These are phyloP conservation scores for Cryphonectria japonica DNA, from an alignment of 2,329 filamentous ascomycete species.

Conservation along the genomic window DNA sequence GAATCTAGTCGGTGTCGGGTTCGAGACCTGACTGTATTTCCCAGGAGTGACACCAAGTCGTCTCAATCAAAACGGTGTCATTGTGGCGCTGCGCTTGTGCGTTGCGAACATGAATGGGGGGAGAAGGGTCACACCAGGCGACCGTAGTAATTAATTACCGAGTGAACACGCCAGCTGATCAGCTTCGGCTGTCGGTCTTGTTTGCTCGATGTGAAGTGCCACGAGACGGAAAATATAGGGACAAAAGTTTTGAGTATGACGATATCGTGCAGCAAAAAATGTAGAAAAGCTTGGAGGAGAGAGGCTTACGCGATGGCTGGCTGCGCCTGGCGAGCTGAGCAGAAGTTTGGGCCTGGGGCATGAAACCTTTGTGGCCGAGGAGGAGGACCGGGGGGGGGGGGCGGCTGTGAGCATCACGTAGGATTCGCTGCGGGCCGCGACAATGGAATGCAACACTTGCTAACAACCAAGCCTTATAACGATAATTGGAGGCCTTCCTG, in stretches of 20 bases:
- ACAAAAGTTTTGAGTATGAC: neutral
- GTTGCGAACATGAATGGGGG: neutral
- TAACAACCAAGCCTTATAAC: slow-evolving; percentile 17
- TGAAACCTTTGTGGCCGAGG: neutral
- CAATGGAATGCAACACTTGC: neutral
- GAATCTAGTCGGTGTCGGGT: too few species aligned
- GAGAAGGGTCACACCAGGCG: neutral
- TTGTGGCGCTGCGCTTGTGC: neutral
- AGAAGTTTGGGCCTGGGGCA: neutral
- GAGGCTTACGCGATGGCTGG: neutral
- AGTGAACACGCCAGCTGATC: neutral
- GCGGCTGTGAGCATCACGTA: neutral
- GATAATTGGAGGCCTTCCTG: neutral
- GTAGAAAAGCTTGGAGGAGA: neutral
- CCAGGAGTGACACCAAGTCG: neutral
- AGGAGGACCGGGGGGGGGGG: neutral
- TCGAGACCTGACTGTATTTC: neutral
- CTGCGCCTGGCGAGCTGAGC: neutral
- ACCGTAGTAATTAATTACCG: neutral
- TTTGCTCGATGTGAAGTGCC: neutral
- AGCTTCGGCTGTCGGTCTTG: neutral
- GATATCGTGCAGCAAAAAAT: neutral
- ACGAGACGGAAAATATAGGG: neutral
- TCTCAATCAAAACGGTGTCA: neutral
- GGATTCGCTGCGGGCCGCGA: neutral